These are phyloP conservation scores for Neurospora sp. DNA, from an alignment of 495 filamentous ascomycete genomes.

Conservation along the genomic window DNA sequence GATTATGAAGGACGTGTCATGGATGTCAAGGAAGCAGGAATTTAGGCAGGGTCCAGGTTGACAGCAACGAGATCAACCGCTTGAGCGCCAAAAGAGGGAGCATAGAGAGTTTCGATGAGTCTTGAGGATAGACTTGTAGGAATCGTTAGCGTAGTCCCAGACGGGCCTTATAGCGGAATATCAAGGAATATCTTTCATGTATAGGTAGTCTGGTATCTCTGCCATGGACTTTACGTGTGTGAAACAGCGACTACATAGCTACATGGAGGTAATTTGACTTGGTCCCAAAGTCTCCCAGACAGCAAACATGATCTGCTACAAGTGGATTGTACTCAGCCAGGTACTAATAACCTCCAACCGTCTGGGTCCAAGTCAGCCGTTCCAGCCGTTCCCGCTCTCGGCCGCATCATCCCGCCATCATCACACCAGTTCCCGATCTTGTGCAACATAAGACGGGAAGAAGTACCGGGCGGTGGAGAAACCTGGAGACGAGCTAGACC, in stretches of 20 bases:
- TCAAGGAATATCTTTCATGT: background rate
- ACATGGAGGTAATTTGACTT: too few species aligned
- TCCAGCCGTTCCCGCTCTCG: background rate
- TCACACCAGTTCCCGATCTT: background rate
- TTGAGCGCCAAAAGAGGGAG: background rate
- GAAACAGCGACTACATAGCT: background rate
- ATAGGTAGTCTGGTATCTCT: background rate
- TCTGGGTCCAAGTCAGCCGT: background rate
- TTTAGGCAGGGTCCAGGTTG: background rate
- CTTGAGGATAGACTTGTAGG: background rate
- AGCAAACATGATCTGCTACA: too few species aligned
- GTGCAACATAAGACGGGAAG: background rate
- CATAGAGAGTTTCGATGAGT: background rate
- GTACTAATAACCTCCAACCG: background rate
- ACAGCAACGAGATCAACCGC: background rate
- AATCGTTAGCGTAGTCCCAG: background rate
- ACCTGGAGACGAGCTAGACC: background rate
- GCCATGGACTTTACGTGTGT: background rate
- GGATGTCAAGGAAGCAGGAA: background rate
- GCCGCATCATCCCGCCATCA: background rate
- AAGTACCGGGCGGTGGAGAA: background rate
- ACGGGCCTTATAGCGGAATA: background rate
- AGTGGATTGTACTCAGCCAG: background rate
- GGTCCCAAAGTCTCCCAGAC: too few species aligned
- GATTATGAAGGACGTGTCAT: background rate